A percentile compares a stretch with the other conserved stretches of the same genome.
These are phyloP conservation scores for Toxicodendron radicans DNA, from an alignment of 345 rosid genomes.

Conservation along the genomic window DNA sequence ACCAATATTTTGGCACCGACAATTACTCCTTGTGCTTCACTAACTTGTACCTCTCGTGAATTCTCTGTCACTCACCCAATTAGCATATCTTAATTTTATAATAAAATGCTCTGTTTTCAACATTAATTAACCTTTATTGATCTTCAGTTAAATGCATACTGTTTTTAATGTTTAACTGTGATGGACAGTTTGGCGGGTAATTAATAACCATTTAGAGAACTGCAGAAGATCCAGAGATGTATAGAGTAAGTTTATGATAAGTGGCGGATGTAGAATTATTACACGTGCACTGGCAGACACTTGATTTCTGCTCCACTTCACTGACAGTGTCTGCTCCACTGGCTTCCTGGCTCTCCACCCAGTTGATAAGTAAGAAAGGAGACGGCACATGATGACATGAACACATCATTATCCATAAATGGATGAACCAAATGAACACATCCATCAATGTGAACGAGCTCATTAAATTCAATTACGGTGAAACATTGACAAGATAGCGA, in stretches of 20 bases:
- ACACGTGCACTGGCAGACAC: not conserved
- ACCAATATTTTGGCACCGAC: slow-evolving; percentile 4
- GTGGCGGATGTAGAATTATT: not conserved
- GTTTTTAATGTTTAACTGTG: too few relatives aligned
- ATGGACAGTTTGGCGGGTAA: too few relatives aligned
- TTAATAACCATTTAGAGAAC: too few relatives aligned
- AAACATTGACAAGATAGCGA: too few relatives aligned
- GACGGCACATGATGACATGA: not conserved
- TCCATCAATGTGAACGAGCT: not conserved
- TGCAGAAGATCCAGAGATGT: too few relatives aligned
- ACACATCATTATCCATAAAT: not conserved
- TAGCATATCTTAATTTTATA: not conserved
- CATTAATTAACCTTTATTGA: not conserved
- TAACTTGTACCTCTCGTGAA: not conserved
- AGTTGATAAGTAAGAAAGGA: not conserved
- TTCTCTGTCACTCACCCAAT: too few relatives aligned
- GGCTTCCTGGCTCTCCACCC: not conserved
- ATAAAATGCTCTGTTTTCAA: too few relatives aligned
- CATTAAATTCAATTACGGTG: too few relatives aligned
- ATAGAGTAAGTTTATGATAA: not conserved
- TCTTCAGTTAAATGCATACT: too few relatives aligned
- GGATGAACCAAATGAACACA: not conserved
- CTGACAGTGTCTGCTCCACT: not conserved
- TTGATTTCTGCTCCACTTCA: not conserved
- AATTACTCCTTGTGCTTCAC: not conserved